These are phyloP conservation scores for Cryptococcus maquisensis DNA, from an alignment of 1,284 basidiomycete genomes.

Conservation along the genomic window DNA sequence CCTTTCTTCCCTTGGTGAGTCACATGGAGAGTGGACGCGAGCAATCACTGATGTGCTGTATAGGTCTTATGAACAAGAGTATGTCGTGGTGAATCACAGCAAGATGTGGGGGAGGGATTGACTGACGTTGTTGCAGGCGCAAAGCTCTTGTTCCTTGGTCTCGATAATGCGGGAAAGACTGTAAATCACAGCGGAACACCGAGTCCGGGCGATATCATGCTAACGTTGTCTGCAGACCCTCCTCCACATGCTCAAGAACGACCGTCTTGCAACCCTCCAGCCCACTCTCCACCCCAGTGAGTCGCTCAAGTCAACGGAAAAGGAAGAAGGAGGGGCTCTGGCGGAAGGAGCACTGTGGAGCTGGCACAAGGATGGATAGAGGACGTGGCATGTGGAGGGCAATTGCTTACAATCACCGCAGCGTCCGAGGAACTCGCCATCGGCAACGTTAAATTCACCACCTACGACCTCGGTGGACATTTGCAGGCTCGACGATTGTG, in stretches of 20 bases:
- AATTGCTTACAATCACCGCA: slow-evolving; percentile 42
- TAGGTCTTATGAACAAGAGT: slow-evolving; percentile 96
- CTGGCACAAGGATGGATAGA: too few relatives aligned
- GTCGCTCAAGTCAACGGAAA: slow-evolving; percentile 34
- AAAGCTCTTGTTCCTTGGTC: slow-evolving; percentile 98
- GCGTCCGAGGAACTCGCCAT: slow-evolving; percentile 99
- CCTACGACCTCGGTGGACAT: slow-evolving; percentile 97
- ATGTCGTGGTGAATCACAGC: slow-evolving; percentile 10
- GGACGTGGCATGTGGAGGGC: too few relatives aligned
- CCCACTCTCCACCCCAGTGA: slow-evolving; percentile 98
- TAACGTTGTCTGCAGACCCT: slow-evolving; percentile 66
- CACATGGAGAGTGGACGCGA: background rate
- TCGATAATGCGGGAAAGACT: slow-evolving; percentile 99
- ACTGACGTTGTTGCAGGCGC: slow-evolving; percentile 52
- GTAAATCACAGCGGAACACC: slow-evolving; percentile 53
- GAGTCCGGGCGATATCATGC: background rate
- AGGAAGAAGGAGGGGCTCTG: too few relatives aligned
- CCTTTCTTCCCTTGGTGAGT: slow-evolving; percentile 79
- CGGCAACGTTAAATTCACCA: slow-evolving; percentile 98
- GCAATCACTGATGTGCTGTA: slow-evolving; percentile 8
- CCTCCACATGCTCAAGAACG: slow-evolving; percentile 99
- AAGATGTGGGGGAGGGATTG: too few relatives aligned
- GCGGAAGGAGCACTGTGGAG: too few relatives aligned
- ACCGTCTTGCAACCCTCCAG: slow-evolving; percentile 94
- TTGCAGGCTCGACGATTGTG: slow-evolving; percentile 98